Percentiles rank a stretch among this genome's conserved stretches.
These are phyloP conservation scores for Cairneyella variabilis DNA, from an alignment of 495 filamentous ascomycete species.

Conservation along the genomic window DNA sequence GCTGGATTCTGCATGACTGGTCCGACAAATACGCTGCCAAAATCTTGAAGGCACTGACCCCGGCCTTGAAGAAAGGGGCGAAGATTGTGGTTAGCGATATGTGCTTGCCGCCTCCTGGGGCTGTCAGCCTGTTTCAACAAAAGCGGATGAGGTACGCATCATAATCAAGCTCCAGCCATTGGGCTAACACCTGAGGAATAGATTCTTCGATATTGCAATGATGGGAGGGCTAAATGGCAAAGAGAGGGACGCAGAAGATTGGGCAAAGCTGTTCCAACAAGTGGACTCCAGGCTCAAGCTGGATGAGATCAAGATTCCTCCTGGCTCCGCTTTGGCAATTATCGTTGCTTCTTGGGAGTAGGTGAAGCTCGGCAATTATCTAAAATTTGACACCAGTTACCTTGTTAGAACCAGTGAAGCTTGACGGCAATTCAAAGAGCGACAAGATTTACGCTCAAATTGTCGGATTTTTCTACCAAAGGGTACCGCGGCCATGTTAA, in stretches of 20 bases:
- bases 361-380: too few relatives aligned
- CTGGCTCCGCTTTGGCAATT: too few relatives aligned
- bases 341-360: too few relatives aligned
- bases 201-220: constrained; percentile 25
- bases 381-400: too few relatives aligned
- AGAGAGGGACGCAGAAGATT: constrained; percentile 29
- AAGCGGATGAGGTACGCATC: constrained; percentile 31
- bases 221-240: constrained; percentile 30
- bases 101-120: constrained; percentile 33
- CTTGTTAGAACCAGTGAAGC: too few relatives aligned
- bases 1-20: constrained; percentile 58
- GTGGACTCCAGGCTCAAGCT: constrained; percentile 16
- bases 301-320: too few relatives aligned
- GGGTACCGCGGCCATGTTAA: too few relatives aligned
- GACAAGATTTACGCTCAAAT: too few relatives aligned
- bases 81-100: constrained; percentile 44
- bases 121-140: constrained; percentile 42
- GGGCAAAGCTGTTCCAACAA: constrained; percentile 27
- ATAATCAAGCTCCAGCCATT: neutral
- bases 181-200: constrained; percentile 17
- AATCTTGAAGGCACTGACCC: constrained; percentile 41
- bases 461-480: too few relatives aligned
- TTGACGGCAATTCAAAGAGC: too few relatives aligned
- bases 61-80: constrained; percentile 36
- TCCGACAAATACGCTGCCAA: constrained; percentile 52